Conservation (phyloP, 352 stramenopile genomes). For the Phytophthora sp. region DNA sequence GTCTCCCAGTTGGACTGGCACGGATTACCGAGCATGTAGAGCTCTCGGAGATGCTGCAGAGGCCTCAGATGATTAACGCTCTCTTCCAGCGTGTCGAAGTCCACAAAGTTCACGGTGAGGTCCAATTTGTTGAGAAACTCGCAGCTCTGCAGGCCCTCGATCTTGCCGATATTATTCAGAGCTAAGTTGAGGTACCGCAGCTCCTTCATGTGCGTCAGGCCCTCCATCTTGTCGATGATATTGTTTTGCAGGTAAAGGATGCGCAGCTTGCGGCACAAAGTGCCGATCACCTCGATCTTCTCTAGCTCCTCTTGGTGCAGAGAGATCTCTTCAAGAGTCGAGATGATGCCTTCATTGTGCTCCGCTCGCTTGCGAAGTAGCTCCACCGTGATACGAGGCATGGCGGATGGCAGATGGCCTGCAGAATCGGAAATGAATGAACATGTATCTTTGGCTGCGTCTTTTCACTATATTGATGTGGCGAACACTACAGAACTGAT, state of each 20-base stretch:
- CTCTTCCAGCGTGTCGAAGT: conserved; percentile 90
- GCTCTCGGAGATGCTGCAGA: conserved; percentile 85
- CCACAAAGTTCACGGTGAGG: conserved; percentile 96
- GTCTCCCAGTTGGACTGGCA: conserved; percentile 77
- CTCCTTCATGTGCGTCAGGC: conserved; percentile 93
- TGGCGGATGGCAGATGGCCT: no score
- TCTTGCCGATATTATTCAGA: conserved; percentile 94
- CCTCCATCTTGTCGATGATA: conserved; percentile 94
- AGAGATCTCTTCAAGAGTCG: conserved; percentile 93
- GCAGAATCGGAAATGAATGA: conserved; percentile 3
- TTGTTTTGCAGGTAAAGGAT: conserved; percentile 98
- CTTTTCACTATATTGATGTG: no score
- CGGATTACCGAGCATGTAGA: conserved; percentile 96
- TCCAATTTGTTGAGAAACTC: conserved; percentile 94
- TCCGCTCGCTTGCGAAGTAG: conserved; percentile 91
- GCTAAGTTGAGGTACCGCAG: conserved; percentile 96
- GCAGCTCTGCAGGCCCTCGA: conserved; percentile 85
- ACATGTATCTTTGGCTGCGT: no score
- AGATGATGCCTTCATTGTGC: conserved; percentile 94
- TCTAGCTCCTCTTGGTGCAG: conserved; percentile 94
- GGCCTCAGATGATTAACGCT: conserved; percentile 84
- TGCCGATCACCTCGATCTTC: conserved; percentile 91
- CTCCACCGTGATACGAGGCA: conserved; percentile 82
- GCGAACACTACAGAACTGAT: no score
- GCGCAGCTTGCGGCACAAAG: conserved; percentile 90